Percentiles rank a stretch among this genome's conserved stretches.
Conservation (phyloP, 345 rosid species). For the Boechera divaricarpa region DNA sequence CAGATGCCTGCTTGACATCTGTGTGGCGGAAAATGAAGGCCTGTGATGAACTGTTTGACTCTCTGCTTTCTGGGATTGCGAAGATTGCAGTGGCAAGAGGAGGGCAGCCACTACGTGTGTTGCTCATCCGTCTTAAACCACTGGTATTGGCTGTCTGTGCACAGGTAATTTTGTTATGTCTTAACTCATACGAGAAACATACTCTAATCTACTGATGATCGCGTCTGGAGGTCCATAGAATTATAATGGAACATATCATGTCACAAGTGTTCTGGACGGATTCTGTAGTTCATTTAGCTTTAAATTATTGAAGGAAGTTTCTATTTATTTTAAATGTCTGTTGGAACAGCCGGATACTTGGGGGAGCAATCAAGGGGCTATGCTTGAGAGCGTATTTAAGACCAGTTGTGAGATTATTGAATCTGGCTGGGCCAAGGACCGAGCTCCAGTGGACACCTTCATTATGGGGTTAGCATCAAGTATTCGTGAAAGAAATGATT, state of each 20-base stretch:
- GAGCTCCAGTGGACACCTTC: slow-evolving; percentile 95
- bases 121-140: slow-evolving; percentile 94
- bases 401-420: slow-evolving; percentile 88
- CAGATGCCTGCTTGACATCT: slow-evolving; percentile 87
- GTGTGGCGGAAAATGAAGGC: slow-evolving; percentile 93
- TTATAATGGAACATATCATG: slow-evolving; percentile 22
- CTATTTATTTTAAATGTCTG: slow-evolving; percentile 24
- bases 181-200: slow-evolving; percentile 31
- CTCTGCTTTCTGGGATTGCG: slow-evolving; percentile 84
- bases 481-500: slow-evolving; percentile 91
- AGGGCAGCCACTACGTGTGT: slow-evolving; percentile 93
- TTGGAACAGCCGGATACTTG: slow-evolving; percentile 82
- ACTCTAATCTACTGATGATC: slow-evolving; percentile 24
- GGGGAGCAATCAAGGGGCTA: slow-evolving; percentile 76
- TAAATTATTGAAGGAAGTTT: slow-evolving; percentile 16
- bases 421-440: slow-evolving; percentile 93
- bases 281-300: background rate
- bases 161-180: slow-evolving; percentile 59
- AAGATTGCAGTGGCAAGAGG: slow-evolving; percentile 85
- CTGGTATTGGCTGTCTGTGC: slow-evolving; percentile 87
- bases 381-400: slow-evolving; percentile 82
- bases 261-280: background rate
- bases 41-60: slow-evolving; percentile 86
- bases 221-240: slow-evolving; percentile 16
- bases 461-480: slow-evolving; percentile 88